Conservation (phyloP, 106 monocot species). For the Dendrobium huoshanense region DNA sequence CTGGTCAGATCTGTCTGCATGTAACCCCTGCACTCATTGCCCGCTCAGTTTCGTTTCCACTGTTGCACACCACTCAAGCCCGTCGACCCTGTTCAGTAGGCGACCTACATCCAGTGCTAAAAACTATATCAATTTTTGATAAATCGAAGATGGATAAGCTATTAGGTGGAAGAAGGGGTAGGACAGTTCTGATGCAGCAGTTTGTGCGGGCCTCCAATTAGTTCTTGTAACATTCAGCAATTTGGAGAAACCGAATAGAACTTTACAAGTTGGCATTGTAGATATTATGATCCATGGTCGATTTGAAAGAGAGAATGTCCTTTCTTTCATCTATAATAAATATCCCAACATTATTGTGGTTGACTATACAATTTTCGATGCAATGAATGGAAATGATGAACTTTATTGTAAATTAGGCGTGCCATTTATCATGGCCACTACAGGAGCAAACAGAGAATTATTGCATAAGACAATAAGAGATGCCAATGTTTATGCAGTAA, state of each 20-base stretch:
- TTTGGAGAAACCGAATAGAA: constrained; percentile 27
- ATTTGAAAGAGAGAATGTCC: constrained; percentile 48
- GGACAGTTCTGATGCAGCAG: constrained; percentile 31
- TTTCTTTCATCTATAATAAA: constrained; percentile 49
- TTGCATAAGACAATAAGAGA: constrained; percentile 65
- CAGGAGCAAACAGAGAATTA: constrained; percentile 66
- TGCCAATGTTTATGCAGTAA: constrained; percentile 78
- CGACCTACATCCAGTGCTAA: too few species aligned
- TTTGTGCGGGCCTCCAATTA: constrained; percentile 18
- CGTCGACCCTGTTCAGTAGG: too few species aligned
- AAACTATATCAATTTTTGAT: too few species aligned
- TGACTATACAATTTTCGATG: constrained; percentile 64
- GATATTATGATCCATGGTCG: constrained; percentile 47
- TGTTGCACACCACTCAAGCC: too few species aligned
- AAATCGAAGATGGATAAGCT: too few species aligned
- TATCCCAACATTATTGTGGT: constrained; percentile 64
- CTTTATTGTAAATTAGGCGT: constrained; percentile 88
- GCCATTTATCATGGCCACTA: constrained; percentile 95
- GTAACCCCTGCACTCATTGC: too few species aligned
- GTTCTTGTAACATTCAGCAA: constrained; percentile 59
- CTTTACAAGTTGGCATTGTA: constrained; percentile 36
- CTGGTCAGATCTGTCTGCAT: too few species aligned
- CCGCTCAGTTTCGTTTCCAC: too few species aligned
- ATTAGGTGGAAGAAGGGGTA: constrained; percentile 41
- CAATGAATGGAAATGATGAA: constrained; percentile 65